Evolutionary conservation across 2,329 filamentous ascomycete genomes (phyloP).

Genomic region (Colletotrichum plurivorum): DNA sequence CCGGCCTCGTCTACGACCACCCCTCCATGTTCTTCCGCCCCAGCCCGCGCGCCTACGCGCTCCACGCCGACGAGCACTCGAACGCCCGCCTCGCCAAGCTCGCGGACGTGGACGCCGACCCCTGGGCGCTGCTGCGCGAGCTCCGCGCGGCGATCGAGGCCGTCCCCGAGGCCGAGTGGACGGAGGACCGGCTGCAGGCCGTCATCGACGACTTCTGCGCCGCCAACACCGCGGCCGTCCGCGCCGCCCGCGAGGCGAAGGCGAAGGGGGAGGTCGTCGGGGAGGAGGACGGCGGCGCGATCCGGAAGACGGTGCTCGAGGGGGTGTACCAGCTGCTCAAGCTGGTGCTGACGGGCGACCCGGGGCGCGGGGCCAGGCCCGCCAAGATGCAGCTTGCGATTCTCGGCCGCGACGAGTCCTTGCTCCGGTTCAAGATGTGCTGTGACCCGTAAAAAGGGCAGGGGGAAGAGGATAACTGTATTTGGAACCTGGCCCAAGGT

Average conservation of each 20-base stretch:
- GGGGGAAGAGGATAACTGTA: not conserved
- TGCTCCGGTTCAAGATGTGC: conserved; percentile 37
- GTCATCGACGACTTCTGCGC: conserved; percentile 28
- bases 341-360: conserved; percentile 37
- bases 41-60: conserved; percentile 4
- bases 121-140: conserved; percentile 22
- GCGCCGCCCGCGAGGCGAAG: no score
- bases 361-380: conserved; percentile 36
- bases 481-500: no score
- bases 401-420: conserved; percentile 36
- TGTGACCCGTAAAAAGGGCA: not conserved
- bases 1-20: conserved; percentile 34
- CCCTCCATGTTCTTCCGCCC: conserved; percentile 41
- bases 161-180: conserved; percentile 35
- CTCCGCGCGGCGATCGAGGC: conserved; percentile 21
- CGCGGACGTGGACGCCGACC: conserved; percentile 1
- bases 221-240: conserved; percentile 5
- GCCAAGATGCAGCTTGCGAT: conserved; percentile 41
- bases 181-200: conserved; percentile 27
- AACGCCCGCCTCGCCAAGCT: conserved; percentile 4
- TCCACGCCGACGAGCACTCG: conserved; percentile 14
- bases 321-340: conserved; percentile 33
- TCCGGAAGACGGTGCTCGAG: conserved; percentile 7
- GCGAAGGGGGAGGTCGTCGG: not conserved
- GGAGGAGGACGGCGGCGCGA: not conserved